Conservation (phyloP, 2,329 filamentous ascomycete species). For the Colletotrichum musae region DNA sequence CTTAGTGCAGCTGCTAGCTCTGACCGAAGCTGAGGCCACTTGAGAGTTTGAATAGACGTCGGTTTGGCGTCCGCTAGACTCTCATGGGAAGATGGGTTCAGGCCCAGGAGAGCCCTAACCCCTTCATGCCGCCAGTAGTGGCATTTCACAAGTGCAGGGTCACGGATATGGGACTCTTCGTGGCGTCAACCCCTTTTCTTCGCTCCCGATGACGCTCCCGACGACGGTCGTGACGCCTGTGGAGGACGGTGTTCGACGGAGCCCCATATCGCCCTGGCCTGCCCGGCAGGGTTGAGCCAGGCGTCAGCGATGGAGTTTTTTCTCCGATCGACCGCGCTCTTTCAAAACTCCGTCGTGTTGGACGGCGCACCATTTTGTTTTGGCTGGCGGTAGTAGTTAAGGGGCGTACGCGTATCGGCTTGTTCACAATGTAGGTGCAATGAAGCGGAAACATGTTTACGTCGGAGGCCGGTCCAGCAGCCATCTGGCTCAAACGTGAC, state of each 20-base stretch:
- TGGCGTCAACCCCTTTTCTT: background rate
- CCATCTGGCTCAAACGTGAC: slow-evolving; percentile 7
- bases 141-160: background rate
- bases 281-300: background rate
- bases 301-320: background rate
- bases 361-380: background rate
- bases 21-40: background rate
- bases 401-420: slow-evolving; percentile 3
- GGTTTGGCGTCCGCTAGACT: background rate
- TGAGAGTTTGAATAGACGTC: background rate
- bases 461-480: background rate
- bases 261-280: background rate
- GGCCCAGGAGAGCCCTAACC: background rate
- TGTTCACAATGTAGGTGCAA: slow-evolving; percentile 1
- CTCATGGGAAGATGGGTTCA: background rate
- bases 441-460: slow-evolving; percentile 15
- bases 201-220: slow-evolving; percentile 12
- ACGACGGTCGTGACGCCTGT: background rate
- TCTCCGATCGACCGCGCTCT: slow-evolving; percentile 9
- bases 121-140: background rate
- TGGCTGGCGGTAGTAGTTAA: background rate
- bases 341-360: background rate
- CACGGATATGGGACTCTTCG: background rate
- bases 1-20: background rate
- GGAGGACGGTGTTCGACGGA: background rate